phyloP scores from a whole-genome alignment of 169 alveolate species.

The Neospora caninum region DNA sequence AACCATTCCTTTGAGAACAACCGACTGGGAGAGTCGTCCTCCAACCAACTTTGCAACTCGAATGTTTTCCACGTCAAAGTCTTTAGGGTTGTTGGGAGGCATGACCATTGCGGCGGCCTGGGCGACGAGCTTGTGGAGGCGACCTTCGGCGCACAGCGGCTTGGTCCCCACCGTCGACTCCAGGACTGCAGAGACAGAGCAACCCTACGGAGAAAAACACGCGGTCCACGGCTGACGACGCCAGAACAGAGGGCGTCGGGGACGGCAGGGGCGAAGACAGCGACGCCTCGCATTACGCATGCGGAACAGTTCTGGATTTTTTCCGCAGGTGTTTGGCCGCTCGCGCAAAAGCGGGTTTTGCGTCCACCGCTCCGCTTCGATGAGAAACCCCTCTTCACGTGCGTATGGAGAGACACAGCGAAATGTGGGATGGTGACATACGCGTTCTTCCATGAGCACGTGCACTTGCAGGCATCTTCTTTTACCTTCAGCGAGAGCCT shows the following conservation, averaged over 20 bases:
- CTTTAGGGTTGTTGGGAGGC: conserved; percentile 75
- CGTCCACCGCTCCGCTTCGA: not conserved
- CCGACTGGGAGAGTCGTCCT: conserved; percentile 89
- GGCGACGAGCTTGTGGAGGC: conserved; percentile 66
- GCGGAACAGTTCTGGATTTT: not conserved
- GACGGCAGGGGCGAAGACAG: not conserved
- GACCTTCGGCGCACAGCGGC: conserved; percentile 74
- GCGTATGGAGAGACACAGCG: too few species aligned
- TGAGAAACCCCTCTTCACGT: too few species aligned
- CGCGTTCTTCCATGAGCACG: too few species aligned
- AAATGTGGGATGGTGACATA: too few species aligned
- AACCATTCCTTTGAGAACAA: conserved; percentile 93
- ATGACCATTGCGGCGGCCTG: conserved; percentile 68
- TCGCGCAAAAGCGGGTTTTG: not conserved
- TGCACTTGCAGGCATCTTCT: not conserved
- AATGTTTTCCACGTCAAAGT: conserved; percentile 96
- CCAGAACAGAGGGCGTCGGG: too few species aligned
- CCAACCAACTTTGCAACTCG: conserved; percentile 98
- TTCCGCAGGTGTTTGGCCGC: conserved; percentile 38
- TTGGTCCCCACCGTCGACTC: conserved; percentile 72
- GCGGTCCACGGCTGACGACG: not conserved
- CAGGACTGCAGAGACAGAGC: conserved; percentile 48
- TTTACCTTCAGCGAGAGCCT: conserved; percentile 57
- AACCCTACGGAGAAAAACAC: not conserved
- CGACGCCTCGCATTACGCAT: not conserved